Evolutionary conservation across 441 rosid species (phyloP).

Genomic region (Euphorbia schlechtendalii): DNA sequence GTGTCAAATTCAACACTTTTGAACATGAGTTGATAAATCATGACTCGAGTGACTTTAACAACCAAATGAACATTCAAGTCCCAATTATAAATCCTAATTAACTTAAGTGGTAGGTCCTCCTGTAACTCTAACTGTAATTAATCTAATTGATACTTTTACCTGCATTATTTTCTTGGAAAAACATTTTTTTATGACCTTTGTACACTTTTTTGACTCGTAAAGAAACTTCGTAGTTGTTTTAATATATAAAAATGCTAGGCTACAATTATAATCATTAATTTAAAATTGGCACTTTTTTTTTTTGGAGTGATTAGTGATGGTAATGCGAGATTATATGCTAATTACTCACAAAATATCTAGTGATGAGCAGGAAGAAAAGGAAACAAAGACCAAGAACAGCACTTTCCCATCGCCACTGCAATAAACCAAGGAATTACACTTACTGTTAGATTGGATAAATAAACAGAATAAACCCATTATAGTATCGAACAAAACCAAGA

Average conservation of each 20-base stretch:
- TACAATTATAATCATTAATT: no score
- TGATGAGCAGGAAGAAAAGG: slow-evolving; percentile 70
- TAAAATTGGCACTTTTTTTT: no score
- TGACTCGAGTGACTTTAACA: not conserved
- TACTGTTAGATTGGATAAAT: not conserved
- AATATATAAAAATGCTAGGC: no score
- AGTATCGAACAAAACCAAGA: not conserved
- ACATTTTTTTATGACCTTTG: no score
- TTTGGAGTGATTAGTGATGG: not conserved
- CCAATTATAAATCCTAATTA: not conserved
- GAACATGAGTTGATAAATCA: no score
- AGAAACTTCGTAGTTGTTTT: no score
- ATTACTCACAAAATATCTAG: slow-evolving; percentile 61
- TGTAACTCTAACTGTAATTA: no score
- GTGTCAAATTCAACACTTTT: no score
- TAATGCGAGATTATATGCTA: not conserved
- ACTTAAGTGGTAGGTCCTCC: not conserved
- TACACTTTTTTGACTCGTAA: not conserved
- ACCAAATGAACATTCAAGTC: not conserved
- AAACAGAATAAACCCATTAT: not conserved
- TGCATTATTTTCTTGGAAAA: not conserved
- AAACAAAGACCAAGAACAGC: slow-evolving; percentile 69
- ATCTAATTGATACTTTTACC: not conserved
- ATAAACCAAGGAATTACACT: not conserved
- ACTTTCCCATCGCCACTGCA: slow-evolving; percentile 99